A percentile compares a stretch with the other conserved stretches of the same genome.
phyloP scores from a whole-genome alignment of 1,139 yeast species.

The Eremothecium sinecaudum region DNA sequence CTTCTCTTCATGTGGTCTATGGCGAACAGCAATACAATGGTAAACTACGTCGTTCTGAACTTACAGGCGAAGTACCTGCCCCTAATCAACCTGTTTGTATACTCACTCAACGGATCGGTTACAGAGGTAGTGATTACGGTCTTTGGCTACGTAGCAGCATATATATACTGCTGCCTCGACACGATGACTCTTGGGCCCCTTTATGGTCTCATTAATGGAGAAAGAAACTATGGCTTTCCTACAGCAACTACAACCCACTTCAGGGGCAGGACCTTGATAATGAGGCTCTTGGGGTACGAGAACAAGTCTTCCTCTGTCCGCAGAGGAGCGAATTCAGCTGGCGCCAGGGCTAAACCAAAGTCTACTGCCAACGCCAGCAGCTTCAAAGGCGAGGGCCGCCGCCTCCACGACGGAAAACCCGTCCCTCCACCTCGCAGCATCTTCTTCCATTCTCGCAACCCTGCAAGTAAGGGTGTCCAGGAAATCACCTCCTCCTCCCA shows the following conservation, averaged over 20 bases:
- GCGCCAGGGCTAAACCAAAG: neutral
- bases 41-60: conserved; percentile 29
- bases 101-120: conserved; percentile 18
- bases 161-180: conserved; percentile 28
- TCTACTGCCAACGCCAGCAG: neutral
- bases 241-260: conserved; percentile 3
- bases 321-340: no score
- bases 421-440: conserved; percentile 1
- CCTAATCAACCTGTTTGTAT: conserved; percentile 21
- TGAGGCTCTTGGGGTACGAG: conserved; percentile 6
- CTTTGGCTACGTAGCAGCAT: conserved; percentile 25
- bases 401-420: conserved; percentile 5
- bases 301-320: no score
- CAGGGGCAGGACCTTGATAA: conserved; percentile 2
- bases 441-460: neutral
- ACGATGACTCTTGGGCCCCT: conserved; percentile 29
- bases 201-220: conserved; percentile 22
- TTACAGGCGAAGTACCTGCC: conserved; percentile 28
- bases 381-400: conserved; percentile 4
- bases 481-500: conserved; percentile 45
- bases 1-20: conserved; percentile 29
- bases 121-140: conserved; percentile 13
- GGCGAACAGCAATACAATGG: conserved; percentile 23
- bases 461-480: conserved; percentile 24
- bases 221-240: conserved; percentile 17